Conservation (phyloP, 352 stramenopile genomes). For the Discostella stelligera region DNA sequence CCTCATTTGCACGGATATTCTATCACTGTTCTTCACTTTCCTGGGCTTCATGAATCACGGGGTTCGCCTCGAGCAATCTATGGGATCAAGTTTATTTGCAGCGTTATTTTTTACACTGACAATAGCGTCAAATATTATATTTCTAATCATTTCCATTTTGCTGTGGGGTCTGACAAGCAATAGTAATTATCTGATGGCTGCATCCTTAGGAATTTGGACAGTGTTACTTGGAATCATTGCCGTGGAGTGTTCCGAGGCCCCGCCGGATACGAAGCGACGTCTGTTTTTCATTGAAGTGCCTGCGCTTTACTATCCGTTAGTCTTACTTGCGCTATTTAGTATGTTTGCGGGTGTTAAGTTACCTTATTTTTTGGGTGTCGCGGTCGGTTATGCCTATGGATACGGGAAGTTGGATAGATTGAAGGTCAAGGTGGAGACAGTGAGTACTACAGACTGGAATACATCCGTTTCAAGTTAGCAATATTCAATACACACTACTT, state of each 20-base stretch:
- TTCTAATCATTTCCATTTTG: slow-evolving; percentile 56
- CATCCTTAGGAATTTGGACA: slow-evolving; percentile 65
- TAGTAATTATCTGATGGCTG: slow-evolving; percentile 34
- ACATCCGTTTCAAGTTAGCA: slow-evolving; percentile 25
- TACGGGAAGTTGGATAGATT: slow-evolving; percentile 60
- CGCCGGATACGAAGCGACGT: slow-evolving; percentile 46
- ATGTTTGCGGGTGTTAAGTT: slow-evolving; percentile 67
- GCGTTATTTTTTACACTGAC: slow-evolving; percentile 64
- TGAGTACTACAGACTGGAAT: slow-evolving; percentile 39
- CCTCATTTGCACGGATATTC: slow-evolving; percentile 62
- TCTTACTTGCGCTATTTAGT: slow-evolving; percentile 69
- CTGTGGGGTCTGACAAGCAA: slow-evolving; percentile 53
- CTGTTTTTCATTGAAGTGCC: slow-evolving; percentile 75
- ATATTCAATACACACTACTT: slow-evolving; percentile 8
- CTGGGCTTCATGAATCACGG: slow-evolving; percentile 69
- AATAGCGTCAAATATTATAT: slow-evolving; percentile 57
- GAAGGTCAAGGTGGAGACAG: slow-evolving; percentile 61
- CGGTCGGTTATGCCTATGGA: slow-evolving; percentile 69
- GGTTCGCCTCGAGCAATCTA: slow-evolving; percentile 63
- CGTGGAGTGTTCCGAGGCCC: slow-evolving; percentile 70
- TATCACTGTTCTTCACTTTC: slow-evolving; percentile 72
- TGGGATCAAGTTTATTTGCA: slow-evolving; percentile 69
- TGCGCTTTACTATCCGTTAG: slow-evolving; percentile 70
- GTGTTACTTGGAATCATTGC: slow-evolving; percentile 70
- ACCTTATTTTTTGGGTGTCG: slow-evolving; percentile 63